phyloP scores from a whole-genome alignment of 345 rosid species.

The Gossypium bickii region DNA sequence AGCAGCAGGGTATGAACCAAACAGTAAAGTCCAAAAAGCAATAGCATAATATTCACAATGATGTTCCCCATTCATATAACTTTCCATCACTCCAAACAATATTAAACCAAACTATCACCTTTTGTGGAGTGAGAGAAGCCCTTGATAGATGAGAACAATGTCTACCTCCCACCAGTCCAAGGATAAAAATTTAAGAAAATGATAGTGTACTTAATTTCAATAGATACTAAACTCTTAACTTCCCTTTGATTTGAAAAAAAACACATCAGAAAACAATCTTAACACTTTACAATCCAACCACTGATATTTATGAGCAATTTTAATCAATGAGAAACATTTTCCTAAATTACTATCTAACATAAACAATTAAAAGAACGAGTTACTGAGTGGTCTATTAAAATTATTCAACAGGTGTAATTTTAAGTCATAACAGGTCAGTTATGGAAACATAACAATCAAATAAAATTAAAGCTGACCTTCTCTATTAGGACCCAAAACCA shows the following conservation, averaged over 20 bases:
- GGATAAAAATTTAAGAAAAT: background rate
- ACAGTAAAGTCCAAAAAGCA: background rate
- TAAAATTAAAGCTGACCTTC: conserved; percentile 45
- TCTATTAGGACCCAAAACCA: conserved; percentile 49
- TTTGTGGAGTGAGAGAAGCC: background rate
- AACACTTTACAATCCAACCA: background rate
- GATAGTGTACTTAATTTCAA: background rate
- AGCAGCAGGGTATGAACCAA: background rate
- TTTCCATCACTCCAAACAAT: background rate
- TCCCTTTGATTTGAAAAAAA: background rate
- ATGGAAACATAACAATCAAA: conserved; percentile 9
- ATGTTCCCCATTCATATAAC: background rate
- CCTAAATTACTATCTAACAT: background rate
- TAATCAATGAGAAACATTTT: background rate
- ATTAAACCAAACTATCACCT: conserved; percentile 4
- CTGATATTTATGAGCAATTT: background rate
- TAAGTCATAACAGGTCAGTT: background rate
- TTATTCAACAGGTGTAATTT: background rate
- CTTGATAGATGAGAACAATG: background rate
- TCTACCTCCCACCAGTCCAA: background rate
- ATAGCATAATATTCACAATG: background rate
- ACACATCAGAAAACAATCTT: background rate
- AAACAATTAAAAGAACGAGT: background rate
- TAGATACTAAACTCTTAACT: background rate
- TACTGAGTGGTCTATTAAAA: background rate